phyloP scores from a whole-genome alignment of 306 rosid species.

The Hippophae rhamnoides region DNA sequence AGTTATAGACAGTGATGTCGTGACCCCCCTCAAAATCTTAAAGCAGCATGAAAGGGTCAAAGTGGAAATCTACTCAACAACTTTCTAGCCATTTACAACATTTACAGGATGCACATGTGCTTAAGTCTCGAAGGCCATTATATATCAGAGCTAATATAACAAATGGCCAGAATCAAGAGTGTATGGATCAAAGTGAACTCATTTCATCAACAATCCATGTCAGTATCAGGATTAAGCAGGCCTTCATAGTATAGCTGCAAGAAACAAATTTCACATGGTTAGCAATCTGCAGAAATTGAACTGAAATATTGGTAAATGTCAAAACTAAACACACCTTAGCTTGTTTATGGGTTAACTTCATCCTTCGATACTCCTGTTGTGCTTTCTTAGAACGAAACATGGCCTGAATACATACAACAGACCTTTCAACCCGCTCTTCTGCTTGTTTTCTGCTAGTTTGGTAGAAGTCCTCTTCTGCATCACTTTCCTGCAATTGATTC shows the following conservation, averaged over 20 bases:
- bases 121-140: slow-evolving; percentile 3
- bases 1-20: too few species aligned
- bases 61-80: too few species aligned
- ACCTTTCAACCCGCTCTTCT: slow-evolving; percentile 65
- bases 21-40: too few species aligned
- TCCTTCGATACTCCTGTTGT: slow-evolving; percentile 76
- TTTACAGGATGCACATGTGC: slow-evolving; percentile 37
- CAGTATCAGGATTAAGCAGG: slow-evolving; percentile 42
- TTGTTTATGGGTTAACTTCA: slow-evolving; percentile 64
- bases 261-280: slow-evolving; percentile 17
- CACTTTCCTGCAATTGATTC: slow-evolving; percentile 38
- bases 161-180: background rate
- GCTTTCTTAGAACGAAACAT: slow-evolving; percentile 93
- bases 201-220: slow-evolving; percentile 28
- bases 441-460: slow-evolving; percentile 68
- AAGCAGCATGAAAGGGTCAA: too few species aligned
- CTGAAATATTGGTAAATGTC: background rate
- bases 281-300: slow-evolving; percentile 10
- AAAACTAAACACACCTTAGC: slow-evolving; percentile 39
- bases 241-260: slow-evolving; percentile 66
- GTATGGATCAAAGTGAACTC: slow-evolving; percentile 8
- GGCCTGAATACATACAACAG: slow-evolving; percentile 71
- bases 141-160: slow-evolving; percentile 10
- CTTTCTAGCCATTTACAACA: background rate
- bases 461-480: slow-evolving; percentile 70